Conservation (phyloP, 1,139 yeast species). For the Arxiozyma slooffiae region DNA sequence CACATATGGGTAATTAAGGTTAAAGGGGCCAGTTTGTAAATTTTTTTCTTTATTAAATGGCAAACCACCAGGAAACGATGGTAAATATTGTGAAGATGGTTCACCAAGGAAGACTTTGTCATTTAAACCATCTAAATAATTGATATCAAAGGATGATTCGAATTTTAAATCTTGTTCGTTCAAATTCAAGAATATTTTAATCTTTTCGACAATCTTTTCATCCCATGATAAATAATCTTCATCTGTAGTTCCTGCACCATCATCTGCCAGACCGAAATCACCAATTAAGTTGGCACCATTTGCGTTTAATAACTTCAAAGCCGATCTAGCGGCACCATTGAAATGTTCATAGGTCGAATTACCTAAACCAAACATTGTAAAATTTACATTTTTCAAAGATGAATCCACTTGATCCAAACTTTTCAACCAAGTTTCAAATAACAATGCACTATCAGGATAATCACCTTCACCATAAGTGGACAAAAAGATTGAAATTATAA, state of each 20-base stretch:
- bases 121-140: slow-evolving; percentile 30
- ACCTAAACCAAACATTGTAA: slow-evolving; percentile 80
- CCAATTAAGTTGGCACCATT: slow-evolving; percentile 71
- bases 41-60: slow-evolving; percentile 27
- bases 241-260: slow-evolving; percentile 88
- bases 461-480: slow-evolving; percentile 99
- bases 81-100: slow-evolving; percentile 58
- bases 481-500: slow-evolving; percentile 57
- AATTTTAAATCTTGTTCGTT: slow-evolving; percentile 71
- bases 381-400: slow-evolving; percentile 47
- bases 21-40: slow-evolving; percentile 62
- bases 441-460: slow-evolving; percentile 86
- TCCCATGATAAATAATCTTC: slow-evolving; percentile 94
- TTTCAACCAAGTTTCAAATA: slow-evolving; percentile 53
- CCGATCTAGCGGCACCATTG: slow-evolving; percentile 70
- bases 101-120: slow-evolving; percentile 70
- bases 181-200: slow-evolving; percentile 50
- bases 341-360: slow-evolving; percentile 87
- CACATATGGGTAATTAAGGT: slow-evolving; percentile 72
- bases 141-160: slow-evolving; percentile 58
- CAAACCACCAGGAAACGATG: slow-evolving; percentile 27
- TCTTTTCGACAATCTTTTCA: slow-evolving; percentile 57
- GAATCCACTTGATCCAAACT: slow-evolving; percentile 30
- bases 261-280: slow-evolving; percentile 82
- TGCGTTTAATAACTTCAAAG: slow-evolving; percentile 38